phyloP scores from a whole-genome alignment of 2,329 filamentous ascomycete species.

The Hymenotorrendiella dingleyae region DNA sequence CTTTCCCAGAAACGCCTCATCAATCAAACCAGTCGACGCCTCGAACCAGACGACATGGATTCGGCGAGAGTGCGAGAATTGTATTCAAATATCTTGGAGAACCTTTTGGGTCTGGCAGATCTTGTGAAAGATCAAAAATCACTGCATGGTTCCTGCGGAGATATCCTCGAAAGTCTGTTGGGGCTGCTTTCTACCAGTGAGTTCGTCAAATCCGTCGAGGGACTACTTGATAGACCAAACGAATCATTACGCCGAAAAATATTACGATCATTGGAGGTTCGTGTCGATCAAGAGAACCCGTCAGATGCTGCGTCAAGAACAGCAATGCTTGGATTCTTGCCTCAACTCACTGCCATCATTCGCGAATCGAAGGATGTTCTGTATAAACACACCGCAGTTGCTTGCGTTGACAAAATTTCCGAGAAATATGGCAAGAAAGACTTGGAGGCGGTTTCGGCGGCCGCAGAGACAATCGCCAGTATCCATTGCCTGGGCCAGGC shows the following conservation, averaged over 20 bases:
- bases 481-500: conserved; percentile 68
- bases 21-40: conserved; percentile 48
- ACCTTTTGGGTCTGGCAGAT: conserved; percentile 60
- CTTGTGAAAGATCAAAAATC: conserved; percentile 50
- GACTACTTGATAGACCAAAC: conserved; percentile 69
- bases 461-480: conserved; percentile 72
- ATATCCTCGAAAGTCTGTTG: conserved; percentile 72
- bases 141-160: conserved; percentile 55
- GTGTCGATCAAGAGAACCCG: conserved; percentile 68
- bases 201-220: conserved; percentile 83
- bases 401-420: conserved; percentile 85
- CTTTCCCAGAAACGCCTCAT: conserved; percentile 53
- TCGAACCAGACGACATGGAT: conserved; percentile 59
- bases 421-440: conserved; percentile 96
- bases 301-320: conserved; percentile 62
- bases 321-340: conserved; percentile 71
- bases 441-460: conserved; percentile 65
- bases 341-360: conserved; percentile 72
- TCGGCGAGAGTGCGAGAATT: conserved; percentile 59
- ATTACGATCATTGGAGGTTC: conserved; percentile 71
- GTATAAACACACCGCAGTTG: conserved; percentile 79
- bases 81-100: conserved; percentile 64
- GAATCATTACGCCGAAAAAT: conserved; percentile 74
- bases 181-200: conserved; percentile 80
- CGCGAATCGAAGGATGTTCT: conserved; percentile 64